Evolutionary conservation across 192 early-diverging fungal genomes (phyloP), one percentile per base, ranked within the genome.

Genomic region (Podila epicladia): DNA sequence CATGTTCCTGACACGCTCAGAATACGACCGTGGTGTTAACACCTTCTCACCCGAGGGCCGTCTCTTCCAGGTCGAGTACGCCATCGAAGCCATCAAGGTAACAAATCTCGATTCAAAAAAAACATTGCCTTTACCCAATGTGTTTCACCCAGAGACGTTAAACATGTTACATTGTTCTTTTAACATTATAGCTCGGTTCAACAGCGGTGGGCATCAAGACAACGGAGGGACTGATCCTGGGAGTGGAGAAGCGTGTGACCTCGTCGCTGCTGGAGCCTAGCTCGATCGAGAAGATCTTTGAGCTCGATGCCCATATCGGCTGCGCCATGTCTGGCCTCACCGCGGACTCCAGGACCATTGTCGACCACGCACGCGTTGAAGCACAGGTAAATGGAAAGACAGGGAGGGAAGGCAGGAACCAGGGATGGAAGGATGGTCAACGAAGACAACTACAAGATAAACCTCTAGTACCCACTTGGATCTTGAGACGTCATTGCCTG

Each of bases 11-110:
- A 92, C 89, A 71, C 94, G 95, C 71, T 94, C 93, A 71, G 97
- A 99, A 89, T 99, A 99, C 87, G 98, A 99, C 87, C 94, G 97
- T 67, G 98, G 98, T 58, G 98, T 99, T 75, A 99, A 99, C 86
- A 99, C 98, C 58, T 99, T 99, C 86, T 97, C 95, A 29, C 98
- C 98, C 59, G 98, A 99, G 86, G 98, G 98, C 66, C 95, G 98
- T 82, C 89, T 99, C 62, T 99, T 99, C 91, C 98, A 99, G 86
- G 98, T 99, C 65, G 98, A 99, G 88, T 99, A 99, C 84, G 98
- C 97, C 59, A 95, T 99, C 82, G 98, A 99, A 82, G 97, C 98
- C 67, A 99, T 99, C 89, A 99, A 99, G 91, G 95, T 95, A 87
- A 49, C 35, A 61, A 62, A 70, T 28, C 35, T 49, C 19, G 22